Conservation (phyloP, 2,329 filamentous ascomycete species). For the Blumeria hordei region DNA sequence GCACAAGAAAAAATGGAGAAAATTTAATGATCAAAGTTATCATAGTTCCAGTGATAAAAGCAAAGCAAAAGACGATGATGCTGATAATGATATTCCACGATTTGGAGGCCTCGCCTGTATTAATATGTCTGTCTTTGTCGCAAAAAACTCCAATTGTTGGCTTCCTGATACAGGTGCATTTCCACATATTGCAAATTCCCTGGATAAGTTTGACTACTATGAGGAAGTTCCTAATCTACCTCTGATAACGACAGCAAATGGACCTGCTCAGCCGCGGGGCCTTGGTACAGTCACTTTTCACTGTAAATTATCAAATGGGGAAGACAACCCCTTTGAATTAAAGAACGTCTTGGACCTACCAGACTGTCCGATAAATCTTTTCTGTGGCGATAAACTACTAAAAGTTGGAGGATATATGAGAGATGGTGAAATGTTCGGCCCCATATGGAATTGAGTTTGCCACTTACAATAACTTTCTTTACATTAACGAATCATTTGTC, state of each 20-base stretch:
- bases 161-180: background rate
- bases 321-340: background rate
- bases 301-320: background rate
- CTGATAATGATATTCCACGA: background rate
- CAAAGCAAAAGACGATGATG: background rate
- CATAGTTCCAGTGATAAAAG: background rate
- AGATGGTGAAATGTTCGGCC: background rate
- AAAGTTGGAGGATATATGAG: background rate
- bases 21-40: background rate
- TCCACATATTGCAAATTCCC: background rate
- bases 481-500: background rate
- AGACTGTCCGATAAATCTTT: background rate
- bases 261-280: background rate
- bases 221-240: background rate
- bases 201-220: background rate
- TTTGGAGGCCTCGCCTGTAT: background rate
- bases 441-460: background rate
- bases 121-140: background rate
- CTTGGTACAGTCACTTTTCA: background rate
- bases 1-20: background rate
- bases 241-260: background rate
- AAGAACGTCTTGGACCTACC: background rate
- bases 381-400: background rate
- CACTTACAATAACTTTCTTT: background rate
- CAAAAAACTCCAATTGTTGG: background rate